Evolutionary conservation across 2,329 filamentous ascomycete genomes (phyloP).

Genomic region (Dactylonectria estremocensis): DNA sequence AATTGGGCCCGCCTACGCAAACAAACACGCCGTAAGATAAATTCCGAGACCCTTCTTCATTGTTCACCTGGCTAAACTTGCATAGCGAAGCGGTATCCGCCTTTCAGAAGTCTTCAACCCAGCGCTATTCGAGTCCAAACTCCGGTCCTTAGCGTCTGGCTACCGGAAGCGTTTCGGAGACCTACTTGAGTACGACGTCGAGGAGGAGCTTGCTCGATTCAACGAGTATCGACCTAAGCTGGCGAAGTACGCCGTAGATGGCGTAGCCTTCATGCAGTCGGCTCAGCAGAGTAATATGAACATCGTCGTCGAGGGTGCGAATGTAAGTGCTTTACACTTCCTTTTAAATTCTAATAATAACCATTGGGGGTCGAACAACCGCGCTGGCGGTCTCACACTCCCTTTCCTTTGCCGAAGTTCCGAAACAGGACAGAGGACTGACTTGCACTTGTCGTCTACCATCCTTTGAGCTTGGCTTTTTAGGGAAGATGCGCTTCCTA

Average conservation of each 20-base stretch:
- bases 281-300: slow-evolving; percentile 13
- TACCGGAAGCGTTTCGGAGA: slow-evolving; percentile 76
- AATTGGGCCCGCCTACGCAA: no score
- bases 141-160: slow-evolving; percentile 71
- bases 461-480: not conserved
- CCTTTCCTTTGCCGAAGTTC: not conserved
- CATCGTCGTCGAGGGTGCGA: slow-evolving; percentile 26
- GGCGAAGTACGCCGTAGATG: slow-evolving; percentile 10
- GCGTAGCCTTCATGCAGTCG: slow-evolving; percentile 9
- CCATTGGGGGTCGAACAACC: not conserved
- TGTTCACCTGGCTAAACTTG: not conserved
- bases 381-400: not conserved
- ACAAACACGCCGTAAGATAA: no score
- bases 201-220: slow-evolving; percentile 25
- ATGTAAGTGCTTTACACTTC: not conserved
- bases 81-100: slow-evolving; percentile 70
- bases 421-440: not conserved
- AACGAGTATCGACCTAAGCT: slow-evolving; percentile 17
- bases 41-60: not conserved
- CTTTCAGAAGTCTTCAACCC: slow-evolving; percentile 78
- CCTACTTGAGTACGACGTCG: slow-evolving; percentile 27
- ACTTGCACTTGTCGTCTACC: not conserved
- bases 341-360: not conserved
- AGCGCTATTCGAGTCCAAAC: slow-evolving; percentile 73
- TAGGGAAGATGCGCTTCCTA: no score